Evolutionary conservation across 345 rosid species (phyloP).

Genomic region (Litchi chinensis): DNA sequence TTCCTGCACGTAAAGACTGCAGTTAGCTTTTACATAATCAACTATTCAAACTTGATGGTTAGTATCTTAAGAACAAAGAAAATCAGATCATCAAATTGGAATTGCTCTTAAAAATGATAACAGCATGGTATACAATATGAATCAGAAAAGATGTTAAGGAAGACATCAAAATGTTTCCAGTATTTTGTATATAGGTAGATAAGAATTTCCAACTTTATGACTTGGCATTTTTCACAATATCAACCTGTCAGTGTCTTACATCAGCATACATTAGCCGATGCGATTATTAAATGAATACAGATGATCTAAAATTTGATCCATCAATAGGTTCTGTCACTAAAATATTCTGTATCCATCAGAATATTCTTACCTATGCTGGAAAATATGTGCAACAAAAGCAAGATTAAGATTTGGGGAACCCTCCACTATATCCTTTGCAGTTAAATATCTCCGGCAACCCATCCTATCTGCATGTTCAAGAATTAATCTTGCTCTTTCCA

Average conservation of each 20-base stretch:
- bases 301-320: not conserved
- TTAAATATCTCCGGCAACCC: constrained; percentile 97
- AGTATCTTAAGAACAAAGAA: not conserved
- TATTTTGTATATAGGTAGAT: not conserved
- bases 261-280: too few relatives aligned
- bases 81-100: not conserved
- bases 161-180: too few relatives aligned
- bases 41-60: not conserved
- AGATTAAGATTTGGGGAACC: constrained; percentile 98
- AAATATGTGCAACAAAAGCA: constrained; percentile 96
- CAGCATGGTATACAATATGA: not conserved
- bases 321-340: not conserved
- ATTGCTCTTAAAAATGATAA: not conserved
- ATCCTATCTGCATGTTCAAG: constrained; percentile 97
- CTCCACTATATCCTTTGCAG: constrained; percentile 92
- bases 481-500: constrained; percentile 78
- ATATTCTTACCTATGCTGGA: constrained; percentile 94
- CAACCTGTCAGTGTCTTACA: not conserved
- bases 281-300: too few relatives aligned
- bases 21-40: constrained; percentile 16
- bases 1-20: constrained; percentile 52
- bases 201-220: not conserved
- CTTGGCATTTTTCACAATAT: not conserved
- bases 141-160: too few relatives aligned
- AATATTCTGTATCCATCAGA: too few relatives aligned